phyloP scores from a whole-genome alignment of 306 rosid species.

The Prunus mira region DNA sequence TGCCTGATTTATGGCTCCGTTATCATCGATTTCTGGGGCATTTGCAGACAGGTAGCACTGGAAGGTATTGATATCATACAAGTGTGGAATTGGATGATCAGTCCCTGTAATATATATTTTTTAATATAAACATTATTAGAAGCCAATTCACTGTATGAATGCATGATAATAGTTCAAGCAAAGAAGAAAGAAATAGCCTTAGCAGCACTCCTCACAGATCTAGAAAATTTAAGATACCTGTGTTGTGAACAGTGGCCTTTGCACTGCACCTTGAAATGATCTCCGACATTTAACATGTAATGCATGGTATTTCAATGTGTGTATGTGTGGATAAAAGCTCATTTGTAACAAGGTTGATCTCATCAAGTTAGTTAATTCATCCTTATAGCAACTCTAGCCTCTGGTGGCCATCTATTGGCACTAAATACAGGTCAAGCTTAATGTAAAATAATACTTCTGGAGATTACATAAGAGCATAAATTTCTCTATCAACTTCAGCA shows the following conservation, averaged over 20 bases:
- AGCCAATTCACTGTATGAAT: conserved; percentile 4
- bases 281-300: no score
- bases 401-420: neutral
- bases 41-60: conserved; percentile 77
- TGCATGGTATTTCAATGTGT: no score
- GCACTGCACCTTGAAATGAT: no score
- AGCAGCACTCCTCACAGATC: no score
- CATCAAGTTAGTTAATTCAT: no score
- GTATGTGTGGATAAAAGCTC: no score
- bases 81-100: conserved; percentile 86
- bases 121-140: conserved; percentile 1
- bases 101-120: conserved; percentile 53
- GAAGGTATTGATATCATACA: conserved; percentile 82
- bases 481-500: neutral
- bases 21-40: conserved; percentile 56
- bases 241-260: no score
- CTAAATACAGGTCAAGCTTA: neutral
- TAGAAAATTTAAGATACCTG: no score
- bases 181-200: neutral
- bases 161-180: neutral
- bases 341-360: no score
- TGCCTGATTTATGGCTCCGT: conserved; percentile 91
- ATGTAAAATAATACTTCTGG: neutral
- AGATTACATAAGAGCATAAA: neutral
- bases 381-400: no score